Percentiles rank a stretch among this genome's conserved stretches.
Conservation (phyloP, 2,329 filamentous ascomycete genomes). For the Fonsecaea erecta region DNA sequence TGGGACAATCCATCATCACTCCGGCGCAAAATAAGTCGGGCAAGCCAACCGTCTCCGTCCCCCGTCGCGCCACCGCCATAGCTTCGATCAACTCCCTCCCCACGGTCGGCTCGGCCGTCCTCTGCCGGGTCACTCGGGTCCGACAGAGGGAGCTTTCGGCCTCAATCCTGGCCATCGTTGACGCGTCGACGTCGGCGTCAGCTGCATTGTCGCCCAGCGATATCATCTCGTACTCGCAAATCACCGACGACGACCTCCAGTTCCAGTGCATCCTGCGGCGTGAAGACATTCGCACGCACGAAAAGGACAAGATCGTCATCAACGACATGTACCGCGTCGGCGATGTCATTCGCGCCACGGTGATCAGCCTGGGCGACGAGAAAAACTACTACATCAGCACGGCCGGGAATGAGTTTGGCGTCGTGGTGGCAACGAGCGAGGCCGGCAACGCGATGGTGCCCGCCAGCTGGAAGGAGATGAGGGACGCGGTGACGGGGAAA, state of each 20-base stretch:
- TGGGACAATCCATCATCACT: constrained; percentile 69
- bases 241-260: constrained; percentile 63
- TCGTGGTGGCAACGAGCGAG: constrained; percentile 86
- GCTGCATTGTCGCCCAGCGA: constrained; percentile 17
- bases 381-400: constrained; percentile 95
- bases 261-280: constrained; percentile 84
- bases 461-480: constrained; percentile 93
- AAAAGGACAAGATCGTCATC: constrained; percentile 93
- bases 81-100: constrained; percentile 55
- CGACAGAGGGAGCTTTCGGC: constrained; percentile 83
- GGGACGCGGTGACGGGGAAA: constrained; percentile 76
- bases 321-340: constrained; percentile 90
- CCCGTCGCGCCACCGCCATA: constrained; percentile 53
- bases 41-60: constrained; percentile 44
- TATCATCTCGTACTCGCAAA: constrained; percentile 40
- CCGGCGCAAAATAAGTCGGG: constrained; percentile 45
- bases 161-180: constrained; percentile 81
- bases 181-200: constrained; percentile 49
- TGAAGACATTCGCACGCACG: constrained; percentile 91
- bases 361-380: constrained; percentile 92
- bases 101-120: constrained; percentile 76
- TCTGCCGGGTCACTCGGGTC: constrained; percentile 84
- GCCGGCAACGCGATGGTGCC: constrained; percentile 89
- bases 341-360: constrained; percentile 84
- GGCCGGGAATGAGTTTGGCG: constrained; percentile 85